Evolutionary conservation across 2,329 filamentous ascomycete genomes (phyloP), one percentile per base, ranked within the genome.

Genomic region (Xylaria sp.): DNA sequence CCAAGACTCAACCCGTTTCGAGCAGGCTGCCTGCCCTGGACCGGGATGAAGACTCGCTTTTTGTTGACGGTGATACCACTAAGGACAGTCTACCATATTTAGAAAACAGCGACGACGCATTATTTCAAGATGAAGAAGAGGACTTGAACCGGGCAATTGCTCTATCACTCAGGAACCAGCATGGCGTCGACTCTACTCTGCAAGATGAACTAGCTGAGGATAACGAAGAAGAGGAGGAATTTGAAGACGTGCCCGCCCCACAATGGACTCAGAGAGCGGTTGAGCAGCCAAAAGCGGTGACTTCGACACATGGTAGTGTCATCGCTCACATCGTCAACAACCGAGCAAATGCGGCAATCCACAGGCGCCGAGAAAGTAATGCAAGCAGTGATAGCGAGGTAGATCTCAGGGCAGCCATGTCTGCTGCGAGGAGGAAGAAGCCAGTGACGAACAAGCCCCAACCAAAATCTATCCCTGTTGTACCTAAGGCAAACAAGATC

Each of bases 71-170:
- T 28, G 69, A 75, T 35, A 60, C 31, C 25, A 55, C 46, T 3
- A 63, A 57, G 17, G 64, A 65, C 17, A 62, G 46, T 11, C 40
- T 69, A 15, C 67, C 72, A 28, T 69, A 68, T 46, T 21, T 52
- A 43, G 61, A 60, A 40, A 54, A 67, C 19, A 53, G 57, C 9
- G 69, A 72, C 19, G 69, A 72, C n/a, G 50, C 75, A 0, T 79
- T 83, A 55, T 75, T 80, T 47, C 69, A 77, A 51, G 74, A 78
- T 28, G 77, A 81, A 55, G 79, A 84, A 42, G 83, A 87, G 46
- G 92, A 97, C 54, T 81, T 98, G 5, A 87, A 87, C 62, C 85
- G 84, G 64, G 94, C 94, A 12, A 97, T 98, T 71, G 90, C 91
- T 1, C 82, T 98, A 76, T 98, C 94, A 4, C 78, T 98, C 38